Evolutionary conservation across 179 eudicot genomes (phyloP).

Genomic region (Spergularia azorica): DNA sequence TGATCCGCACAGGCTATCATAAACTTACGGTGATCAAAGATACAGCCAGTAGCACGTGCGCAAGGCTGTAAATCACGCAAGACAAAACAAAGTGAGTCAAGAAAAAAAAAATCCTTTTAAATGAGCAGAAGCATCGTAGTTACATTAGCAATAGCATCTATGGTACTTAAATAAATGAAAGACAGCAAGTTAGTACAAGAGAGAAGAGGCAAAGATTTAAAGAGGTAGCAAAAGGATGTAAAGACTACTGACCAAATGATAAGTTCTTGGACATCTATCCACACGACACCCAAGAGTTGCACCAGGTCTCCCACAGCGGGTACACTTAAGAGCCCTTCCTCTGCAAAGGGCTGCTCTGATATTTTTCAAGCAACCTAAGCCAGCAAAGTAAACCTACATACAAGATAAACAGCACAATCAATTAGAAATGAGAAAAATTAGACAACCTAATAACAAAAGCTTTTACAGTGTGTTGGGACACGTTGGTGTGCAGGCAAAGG

Average conservation of each 20-base stretch:
- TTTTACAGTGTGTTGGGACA: too few species aligned
- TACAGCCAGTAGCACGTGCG: conserved; percentile 88
- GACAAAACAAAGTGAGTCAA: not conserved
- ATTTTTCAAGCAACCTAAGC: conserved; percentile 91
- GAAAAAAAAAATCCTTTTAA: not conserved
- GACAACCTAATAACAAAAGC: too few species aligned
- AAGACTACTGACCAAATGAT: conserved; percentile 72
- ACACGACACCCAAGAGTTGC: conserved; percentile 99
- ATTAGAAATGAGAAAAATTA: too few species aligned
- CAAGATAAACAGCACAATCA: conserved; percentile 23
- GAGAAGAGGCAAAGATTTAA: not conserved
- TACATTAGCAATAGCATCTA: too few species aligned
- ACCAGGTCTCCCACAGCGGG: conserved; percentile 88
- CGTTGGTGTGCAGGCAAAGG: too few species aligned
- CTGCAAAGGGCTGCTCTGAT: conserved; percentile 95
- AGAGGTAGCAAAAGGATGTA: not conserved
- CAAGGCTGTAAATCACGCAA: conserved; percentile 64
- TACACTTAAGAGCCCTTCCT: conserved; percentile 90
- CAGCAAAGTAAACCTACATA: conserved; percentile 93
- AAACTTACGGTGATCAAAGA: conserved; percentile 93
- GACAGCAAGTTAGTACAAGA: not conserved
- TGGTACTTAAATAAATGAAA: not conserved
- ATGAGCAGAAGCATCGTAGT: too few species aligned
- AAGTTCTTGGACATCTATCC: conserved; percentile 97
- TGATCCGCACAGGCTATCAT: conserved; percentile 97